Evolutionary conservation across 257 asterid genomes (phyloP), one percentile per base, ranked within the genome.

Genomic region (Capsicum baccatum): DNA sequence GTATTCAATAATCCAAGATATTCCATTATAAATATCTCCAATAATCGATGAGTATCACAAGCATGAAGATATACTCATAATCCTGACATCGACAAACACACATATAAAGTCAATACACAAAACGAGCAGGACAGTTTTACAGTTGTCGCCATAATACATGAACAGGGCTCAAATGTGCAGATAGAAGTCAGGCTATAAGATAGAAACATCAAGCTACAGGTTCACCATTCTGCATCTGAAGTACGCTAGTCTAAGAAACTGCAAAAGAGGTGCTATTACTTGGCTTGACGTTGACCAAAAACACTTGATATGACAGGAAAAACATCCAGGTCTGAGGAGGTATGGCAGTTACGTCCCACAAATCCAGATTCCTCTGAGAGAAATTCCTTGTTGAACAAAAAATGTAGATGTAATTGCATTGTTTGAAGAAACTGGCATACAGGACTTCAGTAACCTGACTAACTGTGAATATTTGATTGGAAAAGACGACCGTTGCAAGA

Each of bases 121-220:
- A 64, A 64, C 44, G 13, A 64, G 35, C 17, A 26, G 17, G 17
- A 14, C 35, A 64, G 70, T 39, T 64, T 64, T 26, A 64, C 44
- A 64, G 17, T 64, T 64, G 44, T 42, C 70, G 26, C 44, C 42
- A 64, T 64, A 26, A 26, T 2, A 64, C 44, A 64, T 64, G 70
- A 63, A 26, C 70, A 26, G 44, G 9, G 71, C 17, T 13, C 17
- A 14, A 33, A 33, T 26, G 44, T 63, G 70, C 44, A 64, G n/a
- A 66, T 13, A 33, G 47, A 66, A 66, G 14, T 33, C 74, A 67
- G 48, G 48, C 19, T 13, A 66, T 66, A 67, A 67, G 13, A 13
- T 67, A 67, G n/a, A 67, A 67, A 35, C 74, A 67, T 35, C 74
- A 67, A 67, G 48, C 48, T 67, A 47, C 74, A 67, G 71, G 48